Base-by-base conservation (phyloP, 495 filamentous ascomycete genomes). In the Pyronema domesticum region DNA sequence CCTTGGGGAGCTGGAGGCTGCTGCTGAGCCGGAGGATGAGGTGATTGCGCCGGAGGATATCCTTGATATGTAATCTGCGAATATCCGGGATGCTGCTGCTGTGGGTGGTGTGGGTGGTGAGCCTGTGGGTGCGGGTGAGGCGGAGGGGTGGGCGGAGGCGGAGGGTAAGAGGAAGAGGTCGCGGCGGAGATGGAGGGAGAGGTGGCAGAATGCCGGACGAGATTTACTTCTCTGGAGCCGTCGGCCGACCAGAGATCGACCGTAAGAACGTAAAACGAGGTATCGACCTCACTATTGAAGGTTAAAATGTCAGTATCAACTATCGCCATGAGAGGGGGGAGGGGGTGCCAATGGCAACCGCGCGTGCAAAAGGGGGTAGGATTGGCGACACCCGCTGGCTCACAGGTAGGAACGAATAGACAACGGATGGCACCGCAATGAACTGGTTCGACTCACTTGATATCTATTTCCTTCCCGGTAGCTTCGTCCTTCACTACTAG, bases 211-310 rank as follows among this genome's bases (percentile, higher is more conserved):
- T 91, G 85, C 53, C 87, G 81, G 51, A 96, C 89, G 37, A 95
- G 78, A 65, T 96, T 98, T 54, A 94, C 89, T 73, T 96, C 91
- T 56, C 74, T 80, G n/a, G 74, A 71, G 35, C 82, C 89, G 45
- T 93, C 80, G 46, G 79, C 80, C 54, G 82, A 81, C 86, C 87
- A 96, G 0, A 98, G 72, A 61, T 96, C 93, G 48, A 95, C 91
- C 49, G 84, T 89, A 43, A 95, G 76, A 30, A 98, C 85, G 65
- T 89, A 95, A 71, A 87, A 87, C 19, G 85, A 80, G 58, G 85
- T 85, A 58, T 96, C 86, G 53, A 86, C 76, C 54, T 84, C 80
- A 67, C 80, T 82, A 30, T 30, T 30, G 23, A 30, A 30, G 23
- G 53, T 37, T 47, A 60, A 54, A 51, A 62, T 50, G 40, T 39